A percentile compares a stretch with the other conserved stretches of the same genome.
These are phyloP conservation scores for Scytalidium sp. DNA, from an alignment of 2,329 filamentous ascomycete genomes.

Conservation along the genomic window DNA sequence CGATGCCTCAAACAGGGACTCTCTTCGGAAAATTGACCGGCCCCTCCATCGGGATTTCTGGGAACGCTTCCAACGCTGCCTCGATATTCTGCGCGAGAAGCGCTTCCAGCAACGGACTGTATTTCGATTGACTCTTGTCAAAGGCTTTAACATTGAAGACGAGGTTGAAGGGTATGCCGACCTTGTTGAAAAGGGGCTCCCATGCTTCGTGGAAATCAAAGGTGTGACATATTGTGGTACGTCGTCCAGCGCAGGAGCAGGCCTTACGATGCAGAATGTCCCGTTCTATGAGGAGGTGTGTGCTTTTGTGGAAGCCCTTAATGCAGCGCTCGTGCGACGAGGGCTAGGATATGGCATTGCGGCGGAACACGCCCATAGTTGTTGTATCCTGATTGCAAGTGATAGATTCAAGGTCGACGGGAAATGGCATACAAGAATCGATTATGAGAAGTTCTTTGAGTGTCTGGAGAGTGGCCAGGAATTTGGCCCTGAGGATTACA, in stretches of 20 bases:
- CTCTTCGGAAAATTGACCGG: conserved; percentile 81
- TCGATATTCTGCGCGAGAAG: conserved; percentile 83
- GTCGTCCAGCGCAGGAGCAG: conserved; percentile 76
- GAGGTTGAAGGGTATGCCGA: conserved; percentile 88
- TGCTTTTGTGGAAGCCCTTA: conserved; percentile 75
- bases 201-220: conserved; percentile 93
- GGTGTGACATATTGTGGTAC: conserved; percentile 97
- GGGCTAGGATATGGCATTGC: conserved; percentile 86
- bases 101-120: conserved; percentile 87
- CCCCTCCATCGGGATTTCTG: conserved; percentile 95
- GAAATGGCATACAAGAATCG: conserved; percentile 88
- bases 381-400: conserved; percentile 84
- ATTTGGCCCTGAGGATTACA: conserved; percentile 90
- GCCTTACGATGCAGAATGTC: conserved; percentile 95
- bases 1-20: conserved; percentile 84
- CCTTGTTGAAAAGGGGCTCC: conserved; percentile 80
- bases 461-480: conserved; percentile 65
- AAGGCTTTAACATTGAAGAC: conserved; percentile 96
- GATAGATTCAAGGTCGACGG: conserved; percentile 73
- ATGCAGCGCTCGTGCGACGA: conserved; percentile 63
- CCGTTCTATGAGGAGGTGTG: conserved; percentile 92
- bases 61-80: conserved; percentile 89
- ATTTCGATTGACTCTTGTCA: conserved; percentile 91
- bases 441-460: conserved; percentile 86
- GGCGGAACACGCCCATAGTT: conserved; percentile 92